phyloP scores from a whole-genome alignment of 495 filamentous ascomycete genomes.

The Trichoderma orchidacearum region DNA sequence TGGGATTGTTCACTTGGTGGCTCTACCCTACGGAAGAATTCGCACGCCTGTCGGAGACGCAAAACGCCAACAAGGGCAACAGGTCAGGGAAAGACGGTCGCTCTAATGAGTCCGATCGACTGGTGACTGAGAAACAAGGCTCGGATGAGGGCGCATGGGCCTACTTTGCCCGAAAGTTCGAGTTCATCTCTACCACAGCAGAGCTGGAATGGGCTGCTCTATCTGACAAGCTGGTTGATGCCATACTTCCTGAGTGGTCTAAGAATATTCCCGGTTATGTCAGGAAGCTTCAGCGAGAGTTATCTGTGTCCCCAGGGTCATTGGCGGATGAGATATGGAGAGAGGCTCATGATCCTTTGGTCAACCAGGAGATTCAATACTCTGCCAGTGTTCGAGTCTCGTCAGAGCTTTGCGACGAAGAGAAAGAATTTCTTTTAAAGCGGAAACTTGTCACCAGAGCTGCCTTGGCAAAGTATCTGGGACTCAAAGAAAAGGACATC shows the following conservation, averaged over 20 bases:
- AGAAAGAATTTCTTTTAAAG: constrained; percentile 53
- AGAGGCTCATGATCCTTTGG: constrained; percentile 69
- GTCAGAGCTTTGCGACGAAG: constrained; percentile 69
- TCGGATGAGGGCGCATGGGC: constrained; percentile 38
- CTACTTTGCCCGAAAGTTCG: constrained; percentile 43
- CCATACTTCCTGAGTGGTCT: constrained; percentile 72
- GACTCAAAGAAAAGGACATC: constrained; percentile 63
- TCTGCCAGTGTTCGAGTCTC: constrained; percentile 73
- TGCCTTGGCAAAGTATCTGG: constrained; percentile 70
- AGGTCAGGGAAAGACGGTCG: not conserved
- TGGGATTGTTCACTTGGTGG: constrained; percentile 1
- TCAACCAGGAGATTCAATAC: constrained; percentile 74
- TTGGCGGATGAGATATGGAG: constrained; percentile 86
- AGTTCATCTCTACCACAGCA: constrained; percentile 37
- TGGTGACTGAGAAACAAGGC: constrained; percentile 1
- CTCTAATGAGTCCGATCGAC: not conserved
- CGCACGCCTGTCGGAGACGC: not conserved
- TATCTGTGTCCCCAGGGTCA: constrained; percentile 73
- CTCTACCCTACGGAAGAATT: constrained; percentile 5
- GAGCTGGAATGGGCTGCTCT: constrained; percentile 45
- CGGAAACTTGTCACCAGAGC: constrained; percentile 49
- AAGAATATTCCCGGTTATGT: constrained; percentile 60
- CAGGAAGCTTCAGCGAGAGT: constrained; percentile 74
- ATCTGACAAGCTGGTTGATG: constrained; percentile 50
- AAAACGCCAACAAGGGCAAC: not conserved